Percentiles rank a stretch among this genome's conserved stretches.
phyloP scores from a whole-genome alignment of 768 basidiomycete species.

The Boletus sensibilis region DNA sequence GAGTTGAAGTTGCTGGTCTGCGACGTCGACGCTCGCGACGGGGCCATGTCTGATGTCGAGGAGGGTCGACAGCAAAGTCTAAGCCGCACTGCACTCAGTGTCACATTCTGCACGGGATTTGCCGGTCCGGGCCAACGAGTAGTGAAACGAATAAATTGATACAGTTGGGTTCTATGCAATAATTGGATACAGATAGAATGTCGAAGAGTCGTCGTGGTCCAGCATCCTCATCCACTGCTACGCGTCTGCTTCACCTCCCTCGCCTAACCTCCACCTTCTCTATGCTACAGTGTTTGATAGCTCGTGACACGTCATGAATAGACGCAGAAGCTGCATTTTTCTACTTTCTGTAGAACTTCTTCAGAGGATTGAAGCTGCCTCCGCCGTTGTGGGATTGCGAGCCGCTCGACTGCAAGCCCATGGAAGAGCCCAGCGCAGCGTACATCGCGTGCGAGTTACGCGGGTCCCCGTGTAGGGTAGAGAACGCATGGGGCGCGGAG shows the following conservation, averaged over 20 bases:
- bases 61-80: background rate
- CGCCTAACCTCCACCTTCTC: background rate
- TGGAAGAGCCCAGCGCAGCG: slow-evolving; percentile 43
- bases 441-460: slow-evolving; percentile 61
- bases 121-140: slow-evolving; percentile 25
- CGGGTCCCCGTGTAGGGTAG: slow-evolving; percentile 56
- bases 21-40: slow-evolving; percentile 33
- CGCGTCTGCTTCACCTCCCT: background rate
- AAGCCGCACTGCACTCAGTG: background rate
- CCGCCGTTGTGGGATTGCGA: slow-evolving; percentile 22
- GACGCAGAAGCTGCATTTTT: background rate
- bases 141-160: background rate
- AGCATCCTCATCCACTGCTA: background rate
- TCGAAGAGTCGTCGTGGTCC: slow-evolving; percentile 16
- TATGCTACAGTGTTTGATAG: slow-evolving; percentile 30
- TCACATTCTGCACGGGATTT: slow-evolving; percentile 26
- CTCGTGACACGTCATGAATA: background rate
- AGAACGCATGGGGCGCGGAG: slow-evolving; percentile 58
- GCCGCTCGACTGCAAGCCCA: slow-evolving; percentile 26
- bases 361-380: slow-evolving; percentile 30
- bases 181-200: slow-evolving; percentile 23
- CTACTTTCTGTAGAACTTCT: slow-evolving; percentile 38
- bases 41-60: slow-evolving; percentile 33
- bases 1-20: slow-evolving; percentile 37
- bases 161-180: slow-evolving; percentile 25